phyloP scores from a whole-genome alignment of 2,329 filamentous ascomycete species.

The Septoria petroselini region DNA sequence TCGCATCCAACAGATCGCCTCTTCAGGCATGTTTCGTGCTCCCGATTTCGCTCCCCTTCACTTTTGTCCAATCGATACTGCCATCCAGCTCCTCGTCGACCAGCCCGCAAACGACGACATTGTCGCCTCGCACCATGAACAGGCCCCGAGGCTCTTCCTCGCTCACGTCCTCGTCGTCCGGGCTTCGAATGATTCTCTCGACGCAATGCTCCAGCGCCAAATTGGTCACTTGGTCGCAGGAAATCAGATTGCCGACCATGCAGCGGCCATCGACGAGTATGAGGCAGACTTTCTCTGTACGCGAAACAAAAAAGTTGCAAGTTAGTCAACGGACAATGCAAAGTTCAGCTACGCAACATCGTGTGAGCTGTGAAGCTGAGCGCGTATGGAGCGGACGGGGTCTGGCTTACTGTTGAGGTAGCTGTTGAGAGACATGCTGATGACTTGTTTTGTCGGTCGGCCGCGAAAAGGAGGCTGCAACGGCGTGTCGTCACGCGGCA shows the following conservation, averaged over 20 bases:
- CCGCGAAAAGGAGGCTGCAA: no score
- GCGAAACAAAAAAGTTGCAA: not conserved
- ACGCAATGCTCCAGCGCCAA: constrained; percentile 78
- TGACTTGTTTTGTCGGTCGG: no score
- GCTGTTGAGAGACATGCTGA: constrained; percentile 25
- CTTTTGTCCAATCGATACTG: constrained; percentile 89
- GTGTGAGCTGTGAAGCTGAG: constrained; percentile 19
- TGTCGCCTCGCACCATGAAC: constrained; percentile 91
- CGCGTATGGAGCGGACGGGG: not conserved
- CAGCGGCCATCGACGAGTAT: constrained; percentile 91
- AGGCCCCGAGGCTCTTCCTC: constrained; percentile 78
- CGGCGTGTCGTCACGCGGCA: not conserved
- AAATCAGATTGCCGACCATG: constrained; percentile 69
- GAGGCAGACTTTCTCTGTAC: constrained; percentile 83
- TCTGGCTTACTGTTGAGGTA: constrained; percentile 30
- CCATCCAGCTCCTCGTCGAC: constrained; percentile 86
- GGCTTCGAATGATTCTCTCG: constrained; percentile 84
- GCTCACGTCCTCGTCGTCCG: constrained; percentile 78
- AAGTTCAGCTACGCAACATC: not conserved
- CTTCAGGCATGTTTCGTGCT: constrained; percentile 62
- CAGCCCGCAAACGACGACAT: constrained; percentile 83
- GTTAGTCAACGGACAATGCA: not conserved
- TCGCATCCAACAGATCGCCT: not conserved
- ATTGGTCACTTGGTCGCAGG: constrained; percentile 89
- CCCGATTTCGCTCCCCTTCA: constrained; percentile 79